A percentile compares a stretch with the other conserved stretches of the same genome.
Conservation (phyloP, 2,329 filamentous ascomycete genomes). For the Phialocephala subalpina region DNA sequence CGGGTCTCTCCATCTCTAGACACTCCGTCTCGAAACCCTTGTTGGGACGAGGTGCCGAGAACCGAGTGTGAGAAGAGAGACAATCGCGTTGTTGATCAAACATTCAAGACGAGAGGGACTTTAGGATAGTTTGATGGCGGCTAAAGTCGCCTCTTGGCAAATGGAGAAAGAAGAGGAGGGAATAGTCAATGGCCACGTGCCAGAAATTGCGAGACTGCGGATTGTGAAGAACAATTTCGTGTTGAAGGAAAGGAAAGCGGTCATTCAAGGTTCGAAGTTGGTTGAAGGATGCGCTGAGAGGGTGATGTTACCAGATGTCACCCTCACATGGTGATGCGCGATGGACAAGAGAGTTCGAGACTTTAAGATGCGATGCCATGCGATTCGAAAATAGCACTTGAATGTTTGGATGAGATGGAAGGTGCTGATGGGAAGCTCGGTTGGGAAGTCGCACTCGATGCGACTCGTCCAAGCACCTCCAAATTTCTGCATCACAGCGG, state of each 20-base stretch:
- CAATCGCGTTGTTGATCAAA: constrained; percentile 15
- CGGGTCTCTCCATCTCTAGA: too few relatives aligned
- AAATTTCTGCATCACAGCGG: too few relatives aligned
- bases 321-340: constrained; percentile 15
- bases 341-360: not conserved
- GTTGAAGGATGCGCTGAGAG: constrained; percentile 6
- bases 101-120: constrained; percentile 21
- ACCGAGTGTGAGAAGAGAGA: constrained; percentile 7
- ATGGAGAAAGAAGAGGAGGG: constrained; percentile 22
- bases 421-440: too few relatives aligned
- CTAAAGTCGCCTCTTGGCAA: constrained; percentile 16
- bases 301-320: constrained; percentile 14
- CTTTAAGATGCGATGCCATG: too few relatives aligned
- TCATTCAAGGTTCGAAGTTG: constrained; percentile 15
- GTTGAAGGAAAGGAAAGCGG: constrained; percentile 21
- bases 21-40: not conserved
- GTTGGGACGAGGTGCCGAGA: constrained; percentile 16
- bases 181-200: constrained; percentile 15
- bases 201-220: constrained; percentile 18
- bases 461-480: too few relatives aligned
- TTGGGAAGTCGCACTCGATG: too few relatives aligned
- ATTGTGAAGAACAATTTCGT: constrained; percentile 23
- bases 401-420: too few relatives aligned
- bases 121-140: constrained; percentile 23
- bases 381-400: too few relatives aligned